phyloP scores from a whole-genome alignment of 352 stramenopile genomes.

The Pythium plurisporium region DNA sequence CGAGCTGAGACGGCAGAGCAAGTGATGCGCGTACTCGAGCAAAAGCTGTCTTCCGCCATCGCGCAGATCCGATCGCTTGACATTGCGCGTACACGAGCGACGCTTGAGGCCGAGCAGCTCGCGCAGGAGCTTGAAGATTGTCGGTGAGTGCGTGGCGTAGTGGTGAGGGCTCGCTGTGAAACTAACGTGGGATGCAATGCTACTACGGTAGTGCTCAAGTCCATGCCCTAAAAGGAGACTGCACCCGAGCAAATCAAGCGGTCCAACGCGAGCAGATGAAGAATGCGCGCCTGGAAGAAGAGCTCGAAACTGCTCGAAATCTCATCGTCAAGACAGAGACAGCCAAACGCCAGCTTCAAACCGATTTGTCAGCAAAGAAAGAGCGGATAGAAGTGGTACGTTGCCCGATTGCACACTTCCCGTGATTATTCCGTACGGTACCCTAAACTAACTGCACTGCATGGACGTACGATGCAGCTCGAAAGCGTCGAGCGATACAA shows the following conservation, averaged over 20 bases:
- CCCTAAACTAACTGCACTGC: neutral
- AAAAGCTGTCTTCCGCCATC: slow-evolving; percentile 28
- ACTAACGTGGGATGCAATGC: neutral
- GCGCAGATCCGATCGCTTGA: slow-evolving; percentile 38
- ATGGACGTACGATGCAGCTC: slow-evolving; percentile 13
- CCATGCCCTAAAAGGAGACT: slow-evolving; percentile 19
- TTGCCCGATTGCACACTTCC: too few relatives aligned
- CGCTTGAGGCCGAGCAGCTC: slow-evolving; percentile 32
- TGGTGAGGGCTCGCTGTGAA: neutral
- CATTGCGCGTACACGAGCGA: slow-evolving; percentile 27
- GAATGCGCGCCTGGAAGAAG: slow-evolving; percentile 24
- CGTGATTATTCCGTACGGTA: too few relatives aligned
- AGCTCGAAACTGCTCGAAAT: slow-evolving; percentile 14
- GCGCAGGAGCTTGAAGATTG: slow-evolving; percentile 28
- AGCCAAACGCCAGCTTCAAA: slow-evolving; percentile 13
- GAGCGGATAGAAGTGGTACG: slow-evolving; percentile 32
- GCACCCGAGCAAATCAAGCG: slow-evolving; percentile 21
- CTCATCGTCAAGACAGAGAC: slow-evolving; percentile 11
- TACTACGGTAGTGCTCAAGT: neutral
- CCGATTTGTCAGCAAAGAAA: slow-evolving; percentile 12
- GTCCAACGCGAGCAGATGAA: slow-evolving; percentile 8
- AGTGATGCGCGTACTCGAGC: slow-evolving; percentile 34
- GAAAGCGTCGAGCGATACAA: slow-evolving; percentile 29
- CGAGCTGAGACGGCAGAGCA: slow-evolving; percentile 40
- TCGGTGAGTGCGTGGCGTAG: slow-evolving; percentile 2